Evolutionary conservation across 768 basidiomycete genomes (phyloP).

Genomic region (Suillus bovinus): DNA sequence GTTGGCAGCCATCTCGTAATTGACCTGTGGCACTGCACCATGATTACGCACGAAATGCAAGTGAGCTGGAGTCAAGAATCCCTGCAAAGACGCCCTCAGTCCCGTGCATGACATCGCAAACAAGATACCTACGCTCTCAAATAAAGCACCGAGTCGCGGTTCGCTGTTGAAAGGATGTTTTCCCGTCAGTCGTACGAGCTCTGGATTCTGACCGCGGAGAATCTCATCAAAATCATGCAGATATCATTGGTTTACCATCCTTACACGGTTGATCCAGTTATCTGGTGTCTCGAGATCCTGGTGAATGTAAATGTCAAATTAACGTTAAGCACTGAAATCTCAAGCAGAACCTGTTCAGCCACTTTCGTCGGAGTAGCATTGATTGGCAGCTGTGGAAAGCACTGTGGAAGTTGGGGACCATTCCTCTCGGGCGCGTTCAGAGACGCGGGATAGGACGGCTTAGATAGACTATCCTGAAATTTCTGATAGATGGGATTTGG

Average conservation of each 20-base stretch:
- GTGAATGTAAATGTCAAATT: not conserved
- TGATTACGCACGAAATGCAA: slow-evolving; percentile 66
- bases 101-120: no score
- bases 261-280: slow-evolving; percentile 39
- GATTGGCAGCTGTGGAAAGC: slow-evolving; percentile 23
- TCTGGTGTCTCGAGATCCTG: slow-evolving; percentile 41
- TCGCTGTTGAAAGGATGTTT: slow-evolving; percentile 66
- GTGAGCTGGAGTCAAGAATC: slow-evolving; percentile 56
- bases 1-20: slow-evolving; percentile 32
- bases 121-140: slow-evolving; percentile 32
- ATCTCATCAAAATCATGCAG: not conserved
- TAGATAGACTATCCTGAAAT: slow-evolving; percentile 11
- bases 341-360: slow-evolving; percentile 24
- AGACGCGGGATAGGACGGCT: slow-evolving; percentile 20
- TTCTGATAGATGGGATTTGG: not conserved
- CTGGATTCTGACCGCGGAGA: slow-evolving; percentile 26
- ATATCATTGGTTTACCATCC: not conserved
- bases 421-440: slow-evolving; percentile 22
- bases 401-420: slow-evolving; percentile 19
- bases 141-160: slow-evolving; percentile 45
- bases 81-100: slow-evolving; percentile 24
- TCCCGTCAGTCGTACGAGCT: slow-evolving; percentile 53
- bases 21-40: slow-evolving; percentile 54
- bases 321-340: not conserved
- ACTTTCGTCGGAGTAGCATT: slow-evolving; percentile 23